These are phyloP conservation scores for Petunia secreta DNA, from an alignment of 257 asterid species.

Conservation along the genomic window DNA sequence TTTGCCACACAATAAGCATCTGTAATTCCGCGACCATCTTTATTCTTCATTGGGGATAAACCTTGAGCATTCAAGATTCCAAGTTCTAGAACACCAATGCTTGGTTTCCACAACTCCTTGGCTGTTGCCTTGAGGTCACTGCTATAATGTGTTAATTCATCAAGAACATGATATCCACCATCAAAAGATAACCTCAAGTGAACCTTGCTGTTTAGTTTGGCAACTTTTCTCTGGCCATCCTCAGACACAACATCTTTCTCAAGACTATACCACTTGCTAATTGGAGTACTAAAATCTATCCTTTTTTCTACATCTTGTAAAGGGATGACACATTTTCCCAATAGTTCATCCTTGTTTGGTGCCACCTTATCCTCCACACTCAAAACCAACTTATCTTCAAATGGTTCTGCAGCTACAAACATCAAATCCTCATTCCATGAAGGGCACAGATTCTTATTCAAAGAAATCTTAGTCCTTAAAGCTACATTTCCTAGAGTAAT, in stretches of 20 bases:
- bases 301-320: constrained; percentile 67
- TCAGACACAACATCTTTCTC: constrained; percentile 54
- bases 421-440: constrained; percentile 97
- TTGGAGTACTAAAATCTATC: constrained; percentile 62
- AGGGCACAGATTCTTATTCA: constrained; percentile 48
- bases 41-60: constrained; percentile 66
- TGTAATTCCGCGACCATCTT: constrained; percentile 60
- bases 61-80: constrained; percentile 83
- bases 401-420: constrained; percentile 85
- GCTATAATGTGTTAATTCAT: constrained; percentile 83
- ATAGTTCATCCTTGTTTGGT: constrained; percentile 56
- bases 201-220: constrained; percentile 53
- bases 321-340: constrained; percentile 67
- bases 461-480: constrained; percentile 60
- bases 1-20: constrained; percentile 96
- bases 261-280: constrained; percentile 74
- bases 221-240: constrained; percentile 53
- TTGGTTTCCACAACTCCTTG: constrained; percentile 80
- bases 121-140: constrained; percentile 83
- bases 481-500: constrained; percentile 53
- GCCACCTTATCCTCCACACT: constrained; percentile 68
- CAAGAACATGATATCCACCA: constrained; percentile 98
- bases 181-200: constrained; percentile 79
- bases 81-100: constrained; percentile 79
- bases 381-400: constrained; percentile 69